Evolutionary conservation across 2,329 filamentous ascomycete genomes (phyloP).

Genomic region (Trichoderma sp.): DNA sequence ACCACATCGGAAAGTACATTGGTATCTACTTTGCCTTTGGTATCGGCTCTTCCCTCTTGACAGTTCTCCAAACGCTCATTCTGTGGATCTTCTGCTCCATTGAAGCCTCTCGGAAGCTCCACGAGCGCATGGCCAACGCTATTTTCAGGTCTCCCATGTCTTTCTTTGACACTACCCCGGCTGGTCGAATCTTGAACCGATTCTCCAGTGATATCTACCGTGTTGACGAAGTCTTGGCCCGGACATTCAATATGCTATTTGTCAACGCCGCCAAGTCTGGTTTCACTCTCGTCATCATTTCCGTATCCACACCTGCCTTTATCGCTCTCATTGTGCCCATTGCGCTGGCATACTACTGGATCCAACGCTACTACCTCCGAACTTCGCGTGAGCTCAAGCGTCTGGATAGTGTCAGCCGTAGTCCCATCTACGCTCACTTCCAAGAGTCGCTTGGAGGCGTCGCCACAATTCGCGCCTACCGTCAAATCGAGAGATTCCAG

Average conservation of each 20-base stretch:
- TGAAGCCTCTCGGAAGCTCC: conserved; percentile 94
- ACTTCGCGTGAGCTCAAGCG: conserved; percentile 96
- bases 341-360: conserved; percentile 80
- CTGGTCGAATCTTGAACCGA: conserved; percentile 93
- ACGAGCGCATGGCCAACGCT: conserved; percentile 95
- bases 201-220: conserved; percentile 86
- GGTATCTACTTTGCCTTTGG: conserved; percentile 96
- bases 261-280: conserved; percentile 72
- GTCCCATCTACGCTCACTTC: conserved; percentile 97
- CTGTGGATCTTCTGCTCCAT: conserved; percentile 99
- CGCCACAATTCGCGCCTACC: conserved; percentile 92
- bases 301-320: conserved; percentile 79
- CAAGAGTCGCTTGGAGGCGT: conserved; percentile 95
- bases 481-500: conserved; percentile 84
- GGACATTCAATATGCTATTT: conserved; percentile 97
- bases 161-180: conserved; percentile 97
- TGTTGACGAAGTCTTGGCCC: conserved; percentile 90
- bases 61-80: conserved; percentile 89
- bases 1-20: conserved; percentile 83
- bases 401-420: conserved; percentile 91
- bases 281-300: conserved; percentile 88
- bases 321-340: conserved; percentile 80
- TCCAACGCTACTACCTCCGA: conserved; percentile 94
- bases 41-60: conserved; percentile 80
- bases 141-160: conserved; percentile 98